These are phyloP conservation scores for Amborella trichopoda DNA, from an alignment of 164 flowering plant species.

Conservation along the genomic window DNA sequence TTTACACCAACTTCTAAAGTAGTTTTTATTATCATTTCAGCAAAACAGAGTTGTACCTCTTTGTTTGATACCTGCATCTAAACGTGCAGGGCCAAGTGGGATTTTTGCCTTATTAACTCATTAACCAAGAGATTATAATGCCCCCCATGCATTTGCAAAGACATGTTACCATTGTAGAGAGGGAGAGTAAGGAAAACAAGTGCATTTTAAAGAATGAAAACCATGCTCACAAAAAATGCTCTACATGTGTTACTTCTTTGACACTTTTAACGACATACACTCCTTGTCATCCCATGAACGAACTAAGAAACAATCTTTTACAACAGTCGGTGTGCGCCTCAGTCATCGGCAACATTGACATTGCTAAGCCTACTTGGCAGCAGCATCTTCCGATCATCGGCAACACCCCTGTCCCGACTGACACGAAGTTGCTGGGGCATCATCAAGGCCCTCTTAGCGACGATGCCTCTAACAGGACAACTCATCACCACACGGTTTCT, in stretches of 20 bases:
- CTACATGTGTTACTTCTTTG: not conserved
- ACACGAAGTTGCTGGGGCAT: conserved; percentile 22
- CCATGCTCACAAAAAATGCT: not conserved
- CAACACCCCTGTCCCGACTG: conserved; percentile 20
- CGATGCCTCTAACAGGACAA: conserved; percentile 18
- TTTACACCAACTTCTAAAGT: no score
- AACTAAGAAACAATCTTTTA: no score
- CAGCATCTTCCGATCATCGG: conserved; percentile 15
- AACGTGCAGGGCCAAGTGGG: no score
- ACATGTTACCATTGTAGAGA: no score
- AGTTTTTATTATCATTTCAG: no score
- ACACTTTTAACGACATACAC: not conserved
- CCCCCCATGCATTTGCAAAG: no score
- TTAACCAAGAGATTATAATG: no score
- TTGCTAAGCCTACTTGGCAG: conserved; percentile 53
- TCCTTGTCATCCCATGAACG: conserved; percentile 7
- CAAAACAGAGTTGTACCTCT: no score
- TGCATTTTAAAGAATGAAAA: not conserved
- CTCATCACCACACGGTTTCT: not conserved
- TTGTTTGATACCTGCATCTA: no score
- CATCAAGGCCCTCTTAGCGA: conserved; percentile 41
- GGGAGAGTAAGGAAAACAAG: not conserved
- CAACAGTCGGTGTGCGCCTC: no score
- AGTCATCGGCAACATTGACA: conserved; percentile 32
- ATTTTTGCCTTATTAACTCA: no score